Evolutionary conservation across 768 basidiomycete genomes (phyloP), one percentile per base, ranked within the genome.

Genomic region (Boletus rex-veris): DNA sequence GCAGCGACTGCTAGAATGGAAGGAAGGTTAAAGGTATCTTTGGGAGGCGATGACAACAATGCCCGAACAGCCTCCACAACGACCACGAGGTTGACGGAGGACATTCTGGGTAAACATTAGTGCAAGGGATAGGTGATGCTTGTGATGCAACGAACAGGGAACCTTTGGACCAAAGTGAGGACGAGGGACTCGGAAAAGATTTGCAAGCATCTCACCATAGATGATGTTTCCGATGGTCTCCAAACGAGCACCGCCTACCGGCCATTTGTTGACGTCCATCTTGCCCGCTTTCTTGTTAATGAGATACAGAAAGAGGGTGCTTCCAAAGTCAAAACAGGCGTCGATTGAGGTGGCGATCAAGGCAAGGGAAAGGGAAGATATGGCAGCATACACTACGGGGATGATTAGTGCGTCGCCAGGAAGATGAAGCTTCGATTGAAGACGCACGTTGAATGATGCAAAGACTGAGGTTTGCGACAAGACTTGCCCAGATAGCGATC

Each of bases 271-370:
- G 40, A 75, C 60, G 64, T 97, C 93, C 56, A 96, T 78, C 33
- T 61, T 77, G 11, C 63, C 71, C 1, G 92, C 85, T 62, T 92
- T 87, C 60, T 75, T 75, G 71, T 98, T 86, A 3, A 95, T 74
- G 78, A 81, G 85, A 60, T 84, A 88, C 3, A 94, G 77, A n/a
- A 94, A 74, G 42, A 92, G 67, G 62, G 92, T 93, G 64, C 89
- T 90, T 42, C 87, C 86, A 57, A 90, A 77, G 66, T 94, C 92
- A 64, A 86, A 91, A 15, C 90, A 75, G 12, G 94, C 85, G 67
- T 98, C 96, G 64, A 95, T 88, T 9, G 81, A 88, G 2, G 93
- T 96, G 11, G 93, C 92, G 54, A 98, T 80, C 46, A 98, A 76
- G 5, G 93, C 92, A 5, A 98, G 75, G 1, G 92, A 96, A 5